Evolutionary conservation across 495 filamentous ascomycete species (phyloP).

Genomic region (Cercophora samala): DNA sequence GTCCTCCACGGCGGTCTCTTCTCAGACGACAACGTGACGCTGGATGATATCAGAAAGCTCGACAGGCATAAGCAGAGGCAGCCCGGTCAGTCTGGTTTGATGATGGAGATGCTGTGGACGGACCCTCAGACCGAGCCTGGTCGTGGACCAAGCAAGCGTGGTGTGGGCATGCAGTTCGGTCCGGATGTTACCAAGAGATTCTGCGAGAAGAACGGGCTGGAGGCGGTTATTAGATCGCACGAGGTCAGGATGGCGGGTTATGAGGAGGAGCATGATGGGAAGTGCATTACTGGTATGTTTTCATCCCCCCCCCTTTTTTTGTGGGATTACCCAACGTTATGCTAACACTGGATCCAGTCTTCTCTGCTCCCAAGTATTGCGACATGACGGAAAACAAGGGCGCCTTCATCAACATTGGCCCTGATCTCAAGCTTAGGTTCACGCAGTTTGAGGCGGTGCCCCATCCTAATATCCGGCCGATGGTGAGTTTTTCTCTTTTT

Average conservation of each 20-base stretch:
- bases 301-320: background rate
- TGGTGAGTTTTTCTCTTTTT: constrained; percentile 61
- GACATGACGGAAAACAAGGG: constrained; percentile 97
- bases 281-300: constrained; percentile 81
- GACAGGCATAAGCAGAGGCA: constrained; percentile 90
- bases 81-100: constrained; percentile 90
- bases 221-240: constrained; percentile 93
- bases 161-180: constrained; percentile 93
- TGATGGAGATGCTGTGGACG: constrained; percentile 99
- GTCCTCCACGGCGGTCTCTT: constrained; percentile 95
- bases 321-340: background rate
- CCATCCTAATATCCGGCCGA: constrained; percentile 90
- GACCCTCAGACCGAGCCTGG: constrained; percentile 86
- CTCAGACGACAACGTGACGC: constrained; percentile 88
- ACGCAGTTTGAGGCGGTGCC: constrained; percentile 94
- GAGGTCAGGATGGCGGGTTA: constrained; percentile 98
- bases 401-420: constrained; percentile 95
- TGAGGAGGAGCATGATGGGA: constrained; percentile 94
- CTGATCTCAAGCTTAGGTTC: constrained; percentile 85
- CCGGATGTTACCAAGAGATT: constrained; percentile 96
- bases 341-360: constrained; percentile 57
- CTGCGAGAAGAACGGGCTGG: constrained; percentile 91
- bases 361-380: constrained; percentile 97
- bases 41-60: constrained; percentile 91
- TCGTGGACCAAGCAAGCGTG: constrained; percentile 91